These are phyloP conservation scores for Setomelanomma holmii DNA, from an alignment of 2,329 filamentous ascomycete species.

Conservation along the genomic window DNA sequence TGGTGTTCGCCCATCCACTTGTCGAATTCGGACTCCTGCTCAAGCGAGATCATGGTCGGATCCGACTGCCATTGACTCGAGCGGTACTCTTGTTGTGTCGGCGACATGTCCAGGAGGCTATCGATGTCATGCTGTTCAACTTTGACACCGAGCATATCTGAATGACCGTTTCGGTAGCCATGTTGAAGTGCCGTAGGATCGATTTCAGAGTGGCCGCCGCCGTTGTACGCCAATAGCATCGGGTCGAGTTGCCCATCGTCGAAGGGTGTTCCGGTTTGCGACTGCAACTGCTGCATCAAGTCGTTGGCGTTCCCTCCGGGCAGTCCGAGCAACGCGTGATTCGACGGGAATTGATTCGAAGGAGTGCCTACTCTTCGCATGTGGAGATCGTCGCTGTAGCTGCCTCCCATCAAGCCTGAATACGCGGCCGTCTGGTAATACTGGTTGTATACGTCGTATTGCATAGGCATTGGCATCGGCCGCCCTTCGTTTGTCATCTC, in stretches of 20 bases:
- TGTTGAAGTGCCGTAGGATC: constrained; percentile 27
- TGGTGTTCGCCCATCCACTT: constrained; percentile 51
- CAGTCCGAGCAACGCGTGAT: constrained; percentile 44
- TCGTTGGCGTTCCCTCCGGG: constrained; percentile 51
- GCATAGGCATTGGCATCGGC: constrained; percentile 53
- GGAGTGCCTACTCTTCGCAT: constrained; percentile 51
- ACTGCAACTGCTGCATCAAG: constrained; percentile 42
- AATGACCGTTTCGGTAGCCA: constrained; percentile 41
- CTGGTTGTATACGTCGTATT: constrained; percentile 54
- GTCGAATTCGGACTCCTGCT: constrained; percentile 55
- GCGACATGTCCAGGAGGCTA: constrained; percentile 30
- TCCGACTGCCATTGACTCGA: constrained; percentile 47
- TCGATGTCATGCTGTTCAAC: constrained; percentile 38
- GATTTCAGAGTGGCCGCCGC: constrained; percentile 28
- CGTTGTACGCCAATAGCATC: constrained; percentile 50
- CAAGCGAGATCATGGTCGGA: constrained; percentile 44
- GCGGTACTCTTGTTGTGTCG: constrained; percentile 34
- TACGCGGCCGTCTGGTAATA: constrained; percentile 61
- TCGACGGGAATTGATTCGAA: constrained; percentile 39
- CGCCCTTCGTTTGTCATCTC: constrained; percentile 60
- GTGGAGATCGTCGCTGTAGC: constrained; percentile 47
- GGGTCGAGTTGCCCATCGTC: constrained; percentile 50
- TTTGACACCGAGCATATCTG: constrained; percentile 37
- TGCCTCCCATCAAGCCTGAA: constrained; percentile 42
- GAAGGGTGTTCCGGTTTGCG: constrained; percentile 35